phyloP scores from a whole-genome alignment of 1,284 basidiomycete genomes.

The Inonotus obliquus region DNA sequence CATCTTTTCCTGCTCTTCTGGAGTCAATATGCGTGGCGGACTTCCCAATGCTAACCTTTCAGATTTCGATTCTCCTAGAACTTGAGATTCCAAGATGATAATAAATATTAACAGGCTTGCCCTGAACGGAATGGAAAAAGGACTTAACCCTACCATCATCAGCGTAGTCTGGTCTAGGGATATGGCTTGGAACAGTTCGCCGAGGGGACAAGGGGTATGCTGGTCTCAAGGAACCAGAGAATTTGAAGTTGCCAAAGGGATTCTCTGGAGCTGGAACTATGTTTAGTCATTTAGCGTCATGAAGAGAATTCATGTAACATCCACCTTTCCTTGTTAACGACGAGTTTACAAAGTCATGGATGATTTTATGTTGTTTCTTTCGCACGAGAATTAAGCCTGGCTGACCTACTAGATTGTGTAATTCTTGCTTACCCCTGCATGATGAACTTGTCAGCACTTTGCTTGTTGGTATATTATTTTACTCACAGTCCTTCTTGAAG shows the following conservation, averaged over 20 bases:
- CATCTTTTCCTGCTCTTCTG: slow-evolving; percentile 77
- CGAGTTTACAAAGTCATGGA: slow-evolving; percentile 61
- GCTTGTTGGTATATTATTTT: neutral
- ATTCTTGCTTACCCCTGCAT: slow-evolving; percentile 41
- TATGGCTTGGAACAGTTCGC: slow-evolving; percentile 68
- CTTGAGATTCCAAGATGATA: slow-evolving; percentile 15
- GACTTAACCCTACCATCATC: slow-evolving; percentile 50
- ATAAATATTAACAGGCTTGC: slow-evolving; percentile 24
- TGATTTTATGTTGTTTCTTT: slow-evolving; percentile 74
- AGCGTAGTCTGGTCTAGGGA: slow-evolving; percentile 78
- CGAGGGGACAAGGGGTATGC: slow-evolving; percentile 71
- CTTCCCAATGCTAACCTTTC: slow-evolving; percentile 58
- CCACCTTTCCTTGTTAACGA: slow-evolving; percentile 24
- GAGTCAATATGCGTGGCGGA: slow-evolving; percentile 57
- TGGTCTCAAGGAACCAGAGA: slow-evolving; percentile 69
- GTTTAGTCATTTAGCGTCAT: neutral
- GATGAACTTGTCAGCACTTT: neutral
- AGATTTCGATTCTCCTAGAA: slow-evolving; percentile 54
- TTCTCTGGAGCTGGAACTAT: slow-evolving; percentile 43
- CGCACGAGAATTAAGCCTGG: neutral
- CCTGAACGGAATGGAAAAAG: slow-evolving; percentile 25
- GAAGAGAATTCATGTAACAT: neutral
- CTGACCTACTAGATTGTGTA: neutral
- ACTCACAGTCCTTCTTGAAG: slow-evolving; percentile 80
- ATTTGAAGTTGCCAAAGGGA: slow-evolving; percentile 64